Percentiles rank a stretch among this genome's conserved stretches.
Conservation (phyloP, 1,284 basidiomycete species). For the Cutaneotrichosporon cavernicola region DNA sequence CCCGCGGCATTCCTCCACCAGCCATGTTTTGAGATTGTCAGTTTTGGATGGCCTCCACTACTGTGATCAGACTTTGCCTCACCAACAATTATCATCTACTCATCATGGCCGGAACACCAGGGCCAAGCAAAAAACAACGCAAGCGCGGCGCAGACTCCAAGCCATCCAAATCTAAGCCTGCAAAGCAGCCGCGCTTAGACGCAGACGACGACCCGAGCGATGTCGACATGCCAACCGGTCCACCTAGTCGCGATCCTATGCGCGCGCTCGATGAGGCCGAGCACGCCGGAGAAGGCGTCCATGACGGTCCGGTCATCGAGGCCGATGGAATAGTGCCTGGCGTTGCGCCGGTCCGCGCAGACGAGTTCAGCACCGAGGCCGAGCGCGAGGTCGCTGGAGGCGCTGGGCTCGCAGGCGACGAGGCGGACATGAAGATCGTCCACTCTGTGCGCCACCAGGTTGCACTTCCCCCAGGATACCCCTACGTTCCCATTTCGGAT, state of each 20-base stretch:
- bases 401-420: constrained; percentile 68
- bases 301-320: constrained; percentile 26
- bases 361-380: constrained; percentile 85
- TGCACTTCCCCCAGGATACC: constrained; percentile 87
- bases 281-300: constrained; percentile 16
- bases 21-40: constrained; percentile 6
- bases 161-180: not conserved
- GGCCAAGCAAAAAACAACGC: constrained; percentile 17
- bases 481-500: constrained; percentile 85
- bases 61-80: not conserved
- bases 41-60: not conserved
- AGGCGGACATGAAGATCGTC: constrained; percentile 53
- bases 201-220: constrained; percentile 12
- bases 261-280: constrained; percentile 4
- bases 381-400: constrained; percentile 82
- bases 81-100: not conserved
- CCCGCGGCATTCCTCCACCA: constrained; percentile 10
- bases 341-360: constrained; percentile 70
- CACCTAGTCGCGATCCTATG: constrained; percentile 12
- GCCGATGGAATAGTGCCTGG: constrained; percentile 49
- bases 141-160: constrained; percentile 15
- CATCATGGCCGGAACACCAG: constrained; percentile 9
- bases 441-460: constrained; percentile 59
- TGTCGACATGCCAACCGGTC: constrained; percentile 12
- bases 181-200: constrained; percentile 19